Base-by-base conservation (phyloP, 345 rosid species). In the Brassica nigra region DNA sequence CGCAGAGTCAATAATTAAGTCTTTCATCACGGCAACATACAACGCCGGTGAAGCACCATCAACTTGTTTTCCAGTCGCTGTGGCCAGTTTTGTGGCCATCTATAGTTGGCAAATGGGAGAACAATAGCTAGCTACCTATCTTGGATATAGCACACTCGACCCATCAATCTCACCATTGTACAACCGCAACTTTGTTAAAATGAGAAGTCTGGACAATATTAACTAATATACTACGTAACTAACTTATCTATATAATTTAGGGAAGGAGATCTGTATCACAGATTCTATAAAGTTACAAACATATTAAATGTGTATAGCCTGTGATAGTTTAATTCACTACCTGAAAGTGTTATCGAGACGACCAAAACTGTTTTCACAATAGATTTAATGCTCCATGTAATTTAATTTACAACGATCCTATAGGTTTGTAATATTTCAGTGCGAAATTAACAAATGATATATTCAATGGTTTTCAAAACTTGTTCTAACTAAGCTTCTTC, bases 61-160 rank as follows among this genome's bases (percentile, higher is more conserved):
- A 23, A 23, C 27, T 23, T 23, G 27, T 23, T 23, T 23, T 23
- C 27, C 27, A 23, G 27, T 23, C 27, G 27, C 27, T 23, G 27
- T 23, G 27, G 27, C 27, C 27, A 66, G 76, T 64, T 54, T 8
- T 54, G 81, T 78, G 77, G 66, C 63, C 62, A 78, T 58, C 77
- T 57, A 39, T 72, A 66, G 82, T 73, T 78, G 77, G 52, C 78
- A 78, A 71, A 57, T 29, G 73, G 29, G 39, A 78, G 63, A 66
- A 66, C 74, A 72, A 66, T 3, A 73, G 73, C 77, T 57, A 78
- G 44, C 44, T 37, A 37, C 73, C 52, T 66, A 58, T 73, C 68
- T 39, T 78, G 63, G 74, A 66, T 79, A 73, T 73, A 30, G 54
- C 30, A 79, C 31, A 79, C 23, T 78, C 68, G 37, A 58, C 74